These are phyloP conservation scores for Phytopythium kandeliae DNA, from an alignment of 352 stramenopile species.

Conservation along the genomic window DNA sequence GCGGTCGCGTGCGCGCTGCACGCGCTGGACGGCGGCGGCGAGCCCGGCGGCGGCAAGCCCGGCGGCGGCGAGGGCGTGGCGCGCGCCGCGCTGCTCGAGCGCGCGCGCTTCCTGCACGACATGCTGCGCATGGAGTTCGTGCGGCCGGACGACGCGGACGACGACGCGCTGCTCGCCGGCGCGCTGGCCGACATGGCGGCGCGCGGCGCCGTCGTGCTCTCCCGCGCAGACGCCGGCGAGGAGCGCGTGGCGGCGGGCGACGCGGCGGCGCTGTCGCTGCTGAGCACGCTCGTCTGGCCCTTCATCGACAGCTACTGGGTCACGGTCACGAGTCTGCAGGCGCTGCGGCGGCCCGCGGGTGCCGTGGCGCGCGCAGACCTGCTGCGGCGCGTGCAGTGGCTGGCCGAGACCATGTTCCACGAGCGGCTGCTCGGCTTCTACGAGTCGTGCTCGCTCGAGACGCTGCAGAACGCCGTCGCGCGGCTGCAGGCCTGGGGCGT, in stretches of 20 bases:
- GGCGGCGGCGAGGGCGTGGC: constrained; percentile 21
- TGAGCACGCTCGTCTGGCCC: constrained; percentile 79
- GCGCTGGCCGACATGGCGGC: constrained; percentile 34
- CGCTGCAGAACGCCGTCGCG: constrained; percentile 69
- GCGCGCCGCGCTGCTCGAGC: constrained; percentile 48
- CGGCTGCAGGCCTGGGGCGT: constrained; percentile 67
- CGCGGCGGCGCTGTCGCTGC: constrained; percentile 44
- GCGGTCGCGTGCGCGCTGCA: constrained; percentile 75
- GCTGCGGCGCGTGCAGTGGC: constrained; percentile 79
- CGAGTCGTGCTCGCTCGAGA: constrained; percentile 82
- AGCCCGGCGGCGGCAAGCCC: neutral
- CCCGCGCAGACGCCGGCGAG: too few relatives aligned
- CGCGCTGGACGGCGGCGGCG: constrained; percentile 26
- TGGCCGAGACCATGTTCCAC: constrained; percentile 85
- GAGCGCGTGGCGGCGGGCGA: constrained; percentile 17
- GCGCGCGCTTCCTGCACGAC: constrained; percentile 64
- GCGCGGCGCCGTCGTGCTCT: constrained; percentile 35
- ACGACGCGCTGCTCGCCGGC: constrained; percentile 32
- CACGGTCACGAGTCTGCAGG: constrained; percentile 66
- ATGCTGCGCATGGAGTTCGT: constrained; percentile 82
- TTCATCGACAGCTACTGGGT: constrained; percentile 88
- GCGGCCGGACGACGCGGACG: constrained; percentile 49
- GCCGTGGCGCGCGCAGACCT: constrained; percentile 54
- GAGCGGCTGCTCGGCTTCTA: constrained; percentile 83
- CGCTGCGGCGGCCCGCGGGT: constrained; percentile 34